phyloP scores from a whole-genome alignment of 1,284 basidiomycete species.

The Heterobasidion irregulare region DNA sequence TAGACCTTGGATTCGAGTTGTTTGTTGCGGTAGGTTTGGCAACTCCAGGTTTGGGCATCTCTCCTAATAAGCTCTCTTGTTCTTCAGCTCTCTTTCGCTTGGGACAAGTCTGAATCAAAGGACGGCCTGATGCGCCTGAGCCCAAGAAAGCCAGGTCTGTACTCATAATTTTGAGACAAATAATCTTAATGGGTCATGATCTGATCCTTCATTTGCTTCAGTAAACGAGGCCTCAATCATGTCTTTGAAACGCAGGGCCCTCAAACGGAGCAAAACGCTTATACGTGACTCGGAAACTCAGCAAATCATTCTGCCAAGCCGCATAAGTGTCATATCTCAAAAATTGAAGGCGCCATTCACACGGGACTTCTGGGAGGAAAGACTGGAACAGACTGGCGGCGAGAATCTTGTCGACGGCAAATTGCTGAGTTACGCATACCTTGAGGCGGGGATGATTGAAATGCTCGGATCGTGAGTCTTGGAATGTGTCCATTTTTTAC shows the following conservation, averaged over 20 bases:
- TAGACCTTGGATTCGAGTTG: constrained; percentile 64
- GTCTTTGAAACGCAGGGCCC: constrained; percentile 45
- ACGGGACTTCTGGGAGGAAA: constrained; percentile 51
- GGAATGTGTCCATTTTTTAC: neutral
- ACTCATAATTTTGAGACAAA: no score
- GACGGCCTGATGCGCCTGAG: constrained; percentile 60
- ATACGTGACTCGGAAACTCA: constrained; percentile 47
- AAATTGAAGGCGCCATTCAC: constrained; percentile 47
- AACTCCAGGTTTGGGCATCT: neutral
- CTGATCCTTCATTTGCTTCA: neutral
- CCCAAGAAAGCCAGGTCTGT: constrained; percentile 45
- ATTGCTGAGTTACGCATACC: constrained; percentile 59
- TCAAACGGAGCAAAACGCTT: constrained; percentile 50
- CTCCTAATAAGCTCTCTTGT: neutral
- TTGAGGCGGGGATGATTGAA: constrained; percentile 60
- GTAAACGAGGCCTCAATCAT: constrained; percentile 51
- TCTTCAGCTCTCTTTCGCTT: constrained; percentile 54
- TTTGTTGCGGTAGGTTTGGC: constrained; percentile 44
- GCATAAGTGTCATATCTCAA: constrained; percentile 24
- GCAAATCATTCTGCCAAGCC: constrained; percentile 33
- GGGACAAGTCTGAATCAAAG: constrained; percentile 58
- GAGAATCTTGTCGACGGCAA: constrained; percentile 55
- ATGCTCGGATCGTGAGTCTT: constrained; percentile 39
- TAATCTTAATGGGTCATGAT: no score
- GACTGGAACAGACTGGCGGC: constrained; percentile 40